Percentiles rank a stretch among this genome's conserved stretches.
Conservation (phyloP, 1,139 yeast species). For the Meyerozyma elateridarum region DNA sequence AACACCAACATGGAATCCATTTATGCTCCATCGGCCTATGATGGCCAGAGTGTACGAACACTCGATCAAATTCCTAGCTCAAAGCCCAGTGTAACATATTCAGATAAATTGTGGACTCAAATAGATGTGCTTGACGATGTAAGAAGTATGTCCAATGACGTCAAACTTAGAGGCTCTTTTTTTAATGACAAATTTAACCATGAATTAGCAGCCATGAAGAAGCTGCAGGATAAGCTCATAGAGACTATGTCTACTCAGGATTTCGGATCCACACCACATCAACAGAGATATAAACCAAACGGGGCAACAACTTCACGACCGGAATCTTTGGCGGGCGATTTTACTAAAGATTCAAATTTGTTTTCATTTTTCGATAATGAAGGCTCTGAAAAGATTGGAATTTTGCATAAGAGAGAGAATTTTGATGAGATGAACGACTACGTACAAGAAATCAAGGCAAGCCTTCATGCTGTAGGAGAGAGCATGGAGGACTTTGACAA, state of each 20-base stretch:
- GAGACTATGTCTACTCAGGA: conserved; percentile 48
- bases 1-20: conserved; percentile 23
- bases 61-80: conserved; percentile 45
- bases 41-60: conserved; percentile 29
- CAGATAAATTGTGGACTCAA: conserved; percentile 83
- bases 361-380: conserved; percentile 16
- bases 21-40: conserved; percentile 9
- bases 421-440: conserved; percentile 37
- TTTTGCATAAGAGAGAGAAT: conserved; percentile 24
- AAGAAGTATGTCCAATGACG: conserved; percentile 55
- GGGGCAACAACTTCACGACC: conserved; percentile 10
- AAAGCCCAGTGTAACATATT: conserved; percentile 51
- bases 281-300: conserved; percentile 11
- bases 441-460: conserved; percentile 31
- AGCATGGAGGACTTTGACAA: conserved; percentile 42
- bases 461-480: conserved; percentile 31
- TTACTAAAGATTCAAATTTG: conserved; percentile 12
- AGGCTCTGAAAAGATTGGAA: conserved; percentile 11
- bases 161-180: conserved; percentile 49
- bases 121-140: conserved; percentile 85
- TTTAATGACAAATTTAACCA: conserved; percentile 59
- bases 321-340: too few species aligned
- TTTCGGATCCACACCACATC: conserved; percentile 11
- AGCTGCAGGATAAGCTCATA: conserved; percentile 57
- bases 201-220: conserved; percentile 52